Percentiles rank a stretch among this genome's conserved stretches.
These are phyloP conservation scores for Aspergillus quadrilineatus DNA, from an alignment of 2,329 filamentous ascomycete species.

Conservation along the genomic window DNA sequence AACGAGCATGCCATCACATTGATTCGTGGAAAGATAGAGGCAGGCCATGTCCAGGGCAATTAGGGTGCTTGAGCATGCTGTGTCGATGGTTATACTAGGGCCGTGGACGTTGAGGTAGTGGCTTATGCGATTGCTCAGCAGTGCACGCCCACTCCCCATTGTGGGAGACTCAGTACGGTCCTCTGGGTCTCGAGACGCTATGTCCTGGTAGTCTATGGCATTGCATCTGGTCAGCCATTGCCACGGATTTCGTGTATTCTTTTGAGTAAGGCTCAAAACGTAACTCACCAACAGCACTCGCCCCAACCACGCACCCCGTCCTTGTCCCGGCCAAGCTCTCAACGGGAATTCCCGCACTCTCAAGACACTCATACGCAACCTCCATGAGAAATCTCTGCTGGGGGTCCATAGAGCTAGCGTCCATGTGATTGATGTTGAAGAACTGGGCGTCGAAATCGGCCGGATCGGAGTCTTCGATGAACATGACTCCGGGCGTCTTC, in stretches of 20 bases:
- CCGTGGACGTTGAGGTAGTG: constrained; percentile 41
- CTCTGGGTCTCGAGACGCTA: constrained; percentile 19
- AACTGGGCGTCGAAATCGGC: constrained; percentile 24
- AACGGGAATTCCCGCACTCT: constrained; percentile 17
- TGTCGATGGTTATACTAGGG: constrained; percentile 40
- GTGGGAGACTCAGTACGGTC: constrained; percentile 14
- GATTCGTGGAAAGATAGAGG: constrained; percentile 9
- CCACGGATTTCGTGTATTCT: no score
- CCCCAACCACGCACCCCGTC: constrained; percentile 19
- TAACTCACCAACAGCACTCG: no score
- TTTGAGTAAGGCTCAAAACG: no score
- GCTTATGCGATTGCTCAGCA: constrained; percentile 34
- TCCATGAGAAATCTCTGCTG: constrained; percentile 25
- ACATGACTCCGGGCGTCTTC: not conserved
- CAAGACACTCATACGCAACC: constrained; percentile 43
- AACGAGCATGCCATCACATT: constrained; percentile 31
- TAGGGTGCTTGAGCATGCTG: constrained; percentile 42
- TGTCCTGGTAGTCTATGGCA: constrained; percentile 22
- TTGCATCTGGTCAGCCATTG: no score
- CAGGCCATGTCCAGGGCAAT: constrained; percentile 21
- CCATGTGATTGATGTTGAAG: constrained; percentile 22
- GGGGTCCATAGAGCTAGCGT: constrained; percentile 31
- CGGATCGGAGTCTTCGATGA: not conserved
- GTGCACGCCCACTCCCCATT: constrained; percentile 26
- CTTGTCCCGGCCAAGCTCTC: constrained; percentile 15